A percentile compares a stretch with the other conserved stretches of the same genome.
Conservation (phyloP, 306 rosid genomes). For the Benincasa hispida region DNA sequence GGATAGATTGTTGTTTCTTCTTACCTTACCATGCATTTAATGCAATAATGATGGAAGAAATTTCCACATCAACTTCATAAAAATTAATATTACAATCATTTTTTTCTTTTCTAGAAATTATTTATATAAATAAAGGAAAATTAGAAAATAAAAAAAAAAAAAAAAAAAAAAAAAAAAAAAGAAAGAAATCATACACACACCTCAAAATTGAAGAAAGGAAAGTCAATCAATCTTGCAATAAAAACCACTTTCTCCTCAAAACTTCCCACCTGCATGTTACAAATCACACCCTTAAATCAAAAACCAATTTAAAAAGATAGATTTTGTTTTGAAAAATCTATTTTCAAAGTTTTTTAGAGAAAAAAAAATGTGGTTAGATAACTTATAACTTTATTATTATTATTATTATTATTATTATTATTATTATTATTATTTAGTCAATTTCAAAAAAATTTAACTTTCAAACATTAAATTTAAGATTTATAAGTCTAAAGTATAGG, state of each 20-base stretch:
- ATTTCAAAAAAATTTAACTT: no score
- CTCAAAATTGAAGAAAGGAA: constrained; percentile 6
- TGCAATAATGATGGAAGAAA: neutral
- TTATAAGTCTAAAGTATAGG: no score
- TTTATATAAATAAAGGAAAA: neutral
- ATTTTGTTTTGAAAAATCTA: no score
- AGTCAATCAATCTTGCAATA: neutral
- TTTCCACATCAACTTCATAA: neutral
- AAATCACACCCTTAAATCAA: neutral
- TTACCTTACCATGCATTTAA: neutral
- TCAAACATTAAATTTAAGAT: no score
- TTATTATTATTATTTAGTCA: no score
- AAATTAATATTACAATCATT: neutral
- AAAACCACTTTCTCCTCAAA: constrained; percentile 2
- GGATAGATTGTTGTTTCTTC: neutral
- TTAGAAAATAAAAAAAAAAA: no score
- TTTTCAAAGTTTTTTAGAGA: no score
- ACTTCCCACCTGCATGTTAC: neutral
- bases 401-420: no score
- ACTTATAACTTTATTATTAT: no score
- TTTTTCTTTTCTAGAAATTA: neutral
- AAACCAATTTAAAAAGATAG: neutral
- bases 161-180: neutral
- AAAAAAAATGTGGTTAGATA: no score
- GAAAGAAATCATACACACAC: neutral